Evolutionary conservation across 2,329 filamentous ascomycete genomes (phyloP).

Genomic region (Ceratocystis alfenasii): DNA sequence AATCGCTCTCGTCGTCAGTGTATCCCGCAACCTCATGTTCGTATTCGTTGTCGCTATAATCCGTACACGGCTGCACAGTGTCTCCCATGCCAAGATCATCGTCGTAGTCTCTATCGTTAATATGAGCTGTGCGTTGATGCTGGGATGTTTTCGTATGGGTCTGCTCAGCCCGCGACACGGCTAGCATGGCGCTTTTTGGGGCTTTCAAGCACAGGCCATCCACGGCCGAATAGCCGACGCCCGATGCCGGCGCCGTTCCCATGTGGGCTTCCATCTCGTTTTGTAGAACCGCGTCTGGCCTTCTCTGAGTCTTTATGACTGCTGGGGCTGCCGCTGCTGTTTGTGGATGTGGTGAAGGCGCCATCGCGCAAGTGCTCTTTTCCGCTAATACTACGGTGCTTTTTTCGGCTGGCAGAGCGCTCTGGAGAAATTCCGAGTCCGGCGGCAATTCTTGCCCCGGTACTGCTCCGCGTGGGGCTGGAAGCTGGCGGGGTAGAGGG

Average conservation of each 20-base stretch:
- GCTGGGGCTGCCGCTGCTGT: conserved; percentile 6
- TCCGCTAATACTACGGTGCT: conserved; percentile 2
- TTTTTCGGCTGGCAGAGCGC: background rate
- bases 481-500: conserved; percentile 13
- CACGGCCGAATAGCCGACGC: conserved; percentile 13
- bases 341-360: background rate
- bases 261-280: conserved; percentile 5
- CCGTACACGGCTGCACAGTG: background rate
- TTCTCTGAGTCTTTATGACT: conserved; percentile 5
- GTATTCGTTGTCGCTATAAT: conserved; percentile 8
- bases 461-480: conserved; percentile 12
- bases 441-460: conserved; percentile 18
- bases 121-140: background rate
- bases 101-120: background rate
- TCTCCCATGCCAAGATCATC: background rate
- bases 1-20: conserved; percentile 3
- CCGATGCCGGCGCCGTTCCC: background rate
- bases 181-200: conserved; percentile 18
- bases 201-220: conserved; percentile 14
- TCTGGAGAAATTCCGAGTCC: conserved; percentile 16
- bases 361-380: background rate
- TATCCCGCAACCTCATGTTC: background rate
- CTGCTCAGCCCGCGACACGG: conserved; percentile 7
- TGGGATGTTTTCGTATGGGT: background rate
- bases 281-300: background rate